Percentiles rank a stretch among this genome's conserved stretches.
These are phyloP conservation scores for Candida xiaguanensis DNA, from an alignment of 805 yeast species.

Conservation along the genomic window DNA sequence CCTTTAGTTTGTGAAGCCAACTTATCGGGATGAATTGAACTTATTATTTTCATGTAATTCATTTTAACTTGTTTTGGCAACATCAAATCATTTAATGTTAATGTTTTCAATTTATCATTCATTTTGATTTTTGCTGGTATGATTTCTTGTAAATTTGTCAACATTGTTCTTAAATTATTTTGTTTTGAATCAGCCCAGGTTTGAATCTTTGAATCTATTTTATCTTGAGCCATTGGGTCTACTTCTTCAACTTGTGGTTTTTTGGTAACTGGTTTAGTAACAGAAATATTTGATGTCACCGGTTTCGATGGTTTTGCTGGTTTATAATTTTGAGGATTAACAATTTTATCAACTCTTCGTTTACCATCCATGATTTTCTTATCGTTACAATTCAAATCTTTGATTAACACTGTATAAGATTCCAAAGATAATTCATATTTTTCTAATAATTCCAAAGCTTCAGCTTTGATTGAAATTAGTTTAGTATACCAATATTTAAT, in stretches of 20 bases:
- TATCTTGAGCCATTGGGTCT: constrained; percentile 44
- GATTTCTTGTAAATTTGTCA: constrained; percentile 64
- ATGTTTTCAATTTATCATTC: constrained; percentile 22
- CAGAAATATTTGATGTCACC: not conserved
- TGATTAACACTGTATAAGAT: constrained; percentile 59
- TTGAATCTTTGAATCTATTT: constrained; percentile 10
- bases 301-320: constrained; percentile 2
- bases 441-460: constrained; percentile 79
- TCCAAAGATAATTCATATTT: constrained; percentile 59
- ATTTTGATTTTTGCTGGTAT: constrained; percentile 54
- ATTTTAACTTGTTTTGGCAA: constrained; percentile 87
- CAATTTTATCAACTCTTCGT: constrained; percentile 65
- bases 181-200: constrained; percentile 53
- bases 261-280: constrained; percentile 9
- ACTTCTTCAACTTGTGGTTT: constrained; percentile 47
- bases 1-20: constrained; percentile 43
- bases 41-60: constrained; percentile 75
- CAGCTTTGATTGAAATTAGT: constrained; percentile 68
- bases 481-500: constrained; percentile 73
- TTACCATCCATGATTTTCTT: constrained; percentile 73
- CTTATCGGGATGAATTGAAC: constrained; percentile 83
- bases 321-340: constrained; percentile 45
- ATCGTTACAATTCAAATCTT: constrained; percentile 58
- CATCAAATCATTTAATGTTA: constrained; percentile 55
- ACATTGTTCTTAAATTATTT: constrained; percentile 72